Conservation (phyloP, 2,329 filamentous ascomycete species). For the Nakataea oryzae region DNA sequence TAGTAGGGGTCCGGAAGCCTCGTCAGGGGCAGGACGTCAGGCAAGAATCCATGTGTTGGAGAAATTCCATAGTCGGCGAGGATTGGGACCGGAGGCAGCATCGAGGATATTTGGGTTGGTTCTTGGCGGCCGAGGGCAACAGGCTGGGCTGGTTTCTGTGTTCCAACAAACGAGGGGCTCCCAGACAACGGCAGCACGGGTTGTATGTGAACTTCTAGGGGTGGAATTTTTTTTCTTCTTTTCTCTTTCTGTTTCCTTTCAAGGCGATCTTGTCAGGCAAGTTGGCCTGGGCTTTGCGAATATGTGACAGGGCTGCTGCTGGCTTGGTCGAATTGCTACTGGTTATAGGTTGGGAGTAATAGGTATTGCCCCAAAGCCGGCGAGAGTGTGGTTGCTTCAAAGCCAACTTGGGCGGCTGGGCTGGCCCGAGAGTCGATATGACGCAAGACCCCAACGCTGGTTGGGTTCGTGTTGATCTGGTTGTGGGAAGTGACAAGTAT, state of each 20-base stretch:
- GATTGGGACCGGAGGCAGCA: slow-evolving; percentile 50
- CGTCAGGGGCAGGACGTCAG: slow-evolving; percentile 68
- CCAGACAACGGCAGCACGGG: too few species aligned
- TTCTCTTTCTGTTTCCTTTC: neutral
- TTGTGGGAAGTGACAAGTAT: neutral
- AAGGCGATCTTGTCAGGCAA: neutral
- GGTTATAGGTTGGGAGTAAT: neutral
- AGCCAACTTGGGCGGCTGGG: neutral
- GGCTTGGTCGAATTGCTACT: too few species aligned
- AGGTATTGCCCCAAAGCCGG: neutral
- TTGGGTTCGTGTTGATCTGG: neutral
- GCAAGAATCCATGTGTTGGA: slow-evolving; percentile 74
- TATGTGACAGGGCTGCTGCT: neutral
- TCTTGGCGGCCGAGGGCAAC: neutral
- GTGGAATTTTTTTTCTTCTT: too few species aligned
- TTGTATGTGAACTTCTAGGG: too few species aligned
- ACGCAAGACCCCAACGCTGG: neutral
- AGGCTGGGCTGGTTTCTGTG: slow-evolving; percentile 3
- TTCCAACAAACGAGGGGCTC: slow-evolving; percentile 6
- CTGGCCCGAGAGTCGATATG: neutral
- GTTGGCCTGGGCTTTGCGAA: neutral
- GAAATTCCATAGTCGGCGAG: slow-evolving; percentile 75
- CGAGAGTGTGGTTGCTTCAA: neutral
- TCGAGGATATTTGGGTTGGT: slow-evolving; percentile 13
- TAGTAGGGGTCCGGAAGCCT: slow-evolving; percentile 84